Percentiles rank a stretch among this genome's conserved stretches.
phyloP scores from a whole-genome alignment of 2,329 filamentous ascomycete genomes.

The Cercospora sp. region DNA sequence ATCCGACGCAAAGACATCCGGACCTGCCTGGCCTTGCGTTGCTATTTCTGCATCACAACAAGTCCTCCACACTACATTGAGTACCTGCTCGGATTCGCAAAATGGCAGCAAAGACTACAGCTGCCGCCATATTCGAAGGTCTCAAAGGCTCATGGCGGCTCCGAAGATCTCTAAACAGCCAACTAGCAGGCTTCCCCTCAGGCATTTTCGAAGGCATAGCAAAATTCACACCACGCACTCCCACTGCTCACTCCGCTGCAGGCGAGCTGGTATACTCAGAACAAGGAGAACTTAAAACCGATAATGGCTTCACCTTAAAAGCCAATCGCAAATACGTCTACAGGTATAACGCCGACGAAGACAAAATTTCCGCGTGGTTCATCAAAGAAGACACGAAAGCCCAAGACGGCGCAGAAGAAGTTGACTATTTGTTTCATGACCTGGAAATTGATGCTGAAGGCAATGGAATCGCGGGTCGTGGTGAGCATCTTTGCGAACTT shows the following conservation, averaged over 20 bases:
- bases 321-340: conserved; percentile 71
- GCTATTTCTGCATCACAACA: not conserved
- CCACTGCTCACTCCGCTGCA: conserved; percentile 32
- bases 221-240: conserved; percentile 37
- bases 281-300: conserved; percentile 39
- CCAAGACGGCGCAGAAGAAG: conserved; percentile 41
- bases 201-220: conserved; percentile 41
- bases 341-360: conserved; percentile 64
- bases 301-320: conserved; percentile 51
- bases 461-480: conserved; percentile 60
- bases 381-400: conserved; percentile 63
- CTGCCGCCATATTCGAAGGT: conserved; percentile 36
- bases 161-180: conserved; percentile 36
- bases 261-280: conserved; percentile 40
- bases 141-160: conserved; percentile 40
- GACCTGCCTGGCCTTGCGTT: not conserved
- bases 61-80: not conserved
- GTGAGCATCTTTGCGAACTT: conserved; percentile 68
- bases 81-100: not conserved
- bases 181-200: conserved; percentile 38
- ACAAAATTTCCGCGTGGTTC: conserved; percentile 73
- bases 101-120: conserved; percentile 4
- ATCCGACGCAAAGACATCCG: not conserved
- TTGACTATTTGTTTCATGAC: conserved; percentile 74
- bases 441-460: conserved; percentile 58